Evolutionary conservation across 116 monocot genomes (phyloP).

Genomic region (Iris pallida): DNA sequence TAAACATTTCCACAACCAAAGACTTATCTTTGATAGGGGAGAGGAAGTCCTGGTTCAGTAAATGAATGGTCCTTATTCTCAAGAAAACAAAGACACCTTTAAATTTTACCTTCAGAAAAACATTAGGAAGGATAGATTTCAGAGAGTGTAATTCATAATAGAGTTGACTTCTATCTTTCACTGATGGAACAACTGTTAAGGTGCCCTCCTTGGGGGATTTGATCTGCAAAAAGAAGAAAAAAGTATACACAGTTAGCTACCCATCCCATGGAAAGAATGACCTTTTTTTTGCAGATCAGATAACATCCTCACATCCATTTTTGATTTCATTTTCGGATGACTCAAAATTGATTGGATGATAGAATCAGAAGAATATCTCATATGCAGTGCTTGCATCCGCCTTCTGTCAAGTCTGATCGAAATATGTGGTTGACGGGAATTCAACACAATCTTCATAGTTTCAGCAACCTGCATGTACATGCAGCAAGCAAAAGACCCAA

Average conservation of each 20-base stretch:
- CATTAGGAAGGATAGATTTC: constrained; percentile 61
- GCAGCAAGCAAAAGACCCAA: neutral
- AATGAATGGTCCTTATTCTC: no score
- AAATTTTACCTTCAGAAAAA: constrained; percentile 76
- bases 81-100: neutral
- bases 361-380: constrained; percentile 65
- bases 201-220: constrained; percentile 25
- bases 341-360: constrained; percentile 66
- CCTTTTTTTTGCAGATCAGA: neutral
- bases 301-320: constrained; percentile 49
- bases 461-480: constrained; percentile 50
- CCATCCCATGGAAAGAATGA: constrained; percentile 1
- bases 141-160: constrained; percentile 51
- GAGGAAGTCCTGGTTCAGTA: no score
- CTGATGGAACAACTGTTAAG: constrained; percentile 54
- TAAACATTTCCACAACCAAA: neutral
- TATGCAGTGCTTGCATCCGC: constrained; percentile 49
- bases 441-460: constrained; percentile 62
- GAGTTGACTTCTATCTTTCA: constrained; percentile 37
- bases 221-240: constrained; percentile 45
- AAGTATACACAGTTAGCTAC: neutral
- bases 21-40: neutral
- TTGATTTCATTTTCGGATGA: constrained; percentile 74
- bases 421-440: constrained; percentile 56
- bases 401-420: constrained; percentile 59